Percentiles rank a stretch among this genome's conserved stretches.
Evolutionary conservation across 2,329 filamentous ascomycete genomes (phyloP).

Genomic region (Neofusicoccum sp.): DNA sequence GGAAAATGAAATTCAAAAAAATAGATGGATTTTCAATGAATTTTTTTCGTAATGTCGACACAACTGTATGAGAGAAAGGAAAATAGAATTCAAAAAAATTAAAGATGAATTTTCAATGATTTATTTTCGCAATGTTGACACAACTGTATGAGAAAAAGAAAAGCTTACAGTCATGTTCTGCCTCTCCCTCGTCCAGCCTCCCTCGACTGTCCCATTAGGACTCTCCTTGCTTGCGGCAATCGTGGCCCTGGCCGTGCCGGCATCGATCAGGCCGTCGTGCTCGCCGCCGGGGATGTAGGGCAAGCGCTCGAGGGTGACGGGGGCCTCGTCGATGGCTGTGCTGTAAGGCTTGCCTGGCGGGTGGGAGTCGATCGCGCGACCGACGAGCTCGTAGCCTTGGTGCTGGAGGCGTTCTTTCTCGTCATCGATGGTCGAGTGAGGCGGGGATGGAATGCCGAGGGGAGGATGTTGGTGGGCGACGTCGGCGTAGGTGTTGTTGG

Average conservation of each 20-base stretch:
- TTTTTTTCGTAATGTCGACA: too few relatives aligned
- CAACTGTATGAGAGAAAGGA: too few relatives aligned
- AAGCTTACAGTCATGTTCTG: conserved; percentile 33
- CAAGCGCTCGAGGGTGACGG: conserved; percentile 2
- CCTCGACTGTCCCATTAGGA: conserved; percentile 44
- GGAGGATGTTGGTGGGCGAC: neutral
- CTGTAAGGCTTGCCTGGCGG: conserved; percentile 12
- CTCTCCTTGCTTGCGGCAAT: conserved; percentile 32
- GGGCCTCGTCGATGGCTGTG: conserved; percentile 1
- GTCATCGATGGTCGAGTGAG: conserved; percentile 1
- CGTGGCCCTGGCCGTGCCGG: conserved; percentile 15
- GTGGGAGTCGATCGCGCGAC: neutral
- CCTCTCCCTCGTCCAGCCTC: conserved; percentile 39
- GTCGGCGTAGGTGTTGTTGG: conserved; percentile 1
- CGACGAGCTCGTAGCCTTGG: conserved; percentile 11
- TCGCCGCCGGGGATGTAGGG: conserved; percentile 12
- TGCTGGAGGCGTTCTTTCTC: neutral
- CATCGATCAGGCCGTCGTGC: neutral
- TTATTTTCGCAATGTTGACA: neutral
- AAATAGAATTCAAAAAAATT: too few relatives aligned
- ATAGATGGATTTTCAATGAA: too few relatives aligned
- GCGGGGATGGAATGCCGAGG: conserved; percentile 3
- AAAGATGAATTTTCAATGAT: too few relatives aligned
- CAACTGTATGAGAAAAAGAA: neutral
- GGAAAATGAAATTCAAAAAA: too few relatives aligned